A percentile compares a stretch with the other conserved stretches of the same genome.
phyloP scores from a whole-genome alignment of 192 early-diverging fungal genomes.

The Linnemannia schmuckeri region DNA sequence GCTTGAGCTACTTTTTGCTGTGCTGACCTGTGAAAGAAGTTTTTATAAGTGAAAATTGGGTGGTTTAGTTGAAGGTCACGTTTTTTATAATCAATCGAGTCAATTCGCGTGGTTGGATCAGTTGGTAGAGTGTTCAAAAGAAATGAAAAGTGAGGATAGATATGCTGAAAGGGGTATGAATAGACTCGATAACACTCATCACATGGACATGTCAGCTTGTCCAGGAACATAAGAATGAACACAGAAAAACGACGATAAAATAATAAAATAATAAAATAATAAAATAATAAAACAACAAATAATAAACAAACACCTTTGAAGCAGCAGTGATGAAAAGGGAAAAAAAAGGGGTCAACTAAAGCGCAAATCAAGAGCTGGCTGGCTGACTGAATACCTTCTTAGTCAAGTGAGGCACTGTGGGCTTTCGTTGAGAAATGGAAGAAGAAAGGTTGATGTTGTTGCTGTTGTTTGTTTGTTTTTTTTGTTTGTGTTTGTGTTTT shows the following conservation, averaged over 20 bases:
- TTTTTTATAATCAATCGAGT: neutral
- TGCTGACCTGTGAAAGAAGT: neutral
- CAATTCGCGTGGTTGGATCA: neutral
- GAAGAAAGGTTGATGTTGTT: neutral
- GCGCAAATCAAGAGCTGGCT: too few species aligned
- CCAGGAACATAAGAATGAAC: too few species aligned
- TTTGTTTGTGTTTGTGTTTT: conserved; percentile 10
- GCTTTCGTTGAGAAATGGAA: neutral
- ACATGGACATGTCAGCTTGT: too few species aligned
- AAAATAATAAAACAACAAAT: too few species aligned
- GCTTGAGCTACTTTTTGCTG: neutral
- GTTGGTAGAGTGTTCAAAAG: neutral
- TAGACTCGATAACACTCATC: too few species aligned
- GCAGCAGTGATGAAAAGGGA: too few species aligned
- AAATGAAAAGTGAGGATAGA: neutral
- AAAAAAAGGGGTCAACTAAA: neutral
- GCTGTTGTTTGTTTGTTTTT: neutral
- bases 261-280: too few species aligned
- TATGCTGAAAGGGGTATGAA: neutral
- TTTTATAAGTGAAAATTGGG: neutral
- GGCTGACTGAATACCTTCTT: neutral
- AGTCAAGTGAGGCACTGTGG: neutral
- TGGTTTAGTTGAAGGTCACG: neutral
- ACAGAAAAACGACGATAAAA: too few species aligned
- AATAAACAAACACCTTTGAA: too few species aligned